Base-by-base conservation (phyloP, 306 rosid species). In the Castanospermum australe region DNA sequence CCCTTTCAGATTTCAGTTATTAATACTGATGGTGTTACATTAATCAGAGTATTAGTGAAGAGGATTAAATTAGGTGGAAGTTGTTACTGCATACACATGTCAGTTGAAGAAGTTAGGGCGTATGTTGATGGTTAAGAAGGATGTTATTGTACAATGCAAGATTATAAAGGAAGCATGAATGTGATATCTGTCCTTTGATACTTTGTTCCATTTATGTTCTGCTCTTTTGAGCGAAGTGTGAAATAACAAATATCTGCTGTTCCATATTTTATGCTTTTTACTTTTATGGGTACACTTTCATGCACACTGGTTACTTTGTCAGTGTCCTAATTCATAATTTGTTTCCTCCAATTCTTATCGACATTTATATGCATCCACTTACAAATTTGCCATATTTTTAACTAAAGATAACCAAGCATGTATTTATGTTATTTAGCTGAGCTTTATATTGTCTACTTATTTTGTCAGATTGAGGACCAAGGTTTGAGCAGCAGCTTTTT, bases 401-500 rank as follows among this genome's bases (percentile, higher is more conserved):
- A 21, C 60, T 68, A 70, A 44, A 75, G 14, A 45, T 47, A 64
- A 64, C 11, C 30, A 65, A 8, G 20, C 24, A 14, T 50, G 30
- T 15, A 56, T 32, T 69, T 33, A 55, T 63, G 75, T 41, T 73
- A 66, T 56, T 48, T 56, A 20, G 36, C 62, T 57, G 51, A 81
- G 52, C 54, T 51, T 71, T 62, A 47, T 70, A 63, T 77, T 68
- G 73, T 79, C 11, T 41, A 22, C 36, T 75, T 84, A 80, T 48
- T 76, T 66, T 63, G 39, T 80, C 89, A 94, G 98, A 89, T 92
- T 73, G 98, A 94, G 84, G 97, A 90, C 84, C 90, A 88, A 83
- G 98, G 93, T 73, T 86, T 89, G 35, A 85, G 98, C 82, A 86
- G 92, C 89, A 92, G 90, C 83, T 94, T 79, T 84, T 90, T 86